Evolutionary conservation across 495 filamentous ascomycete genomes (phyloP), one percentile per base, ranked within the genome.

Genomic region (Beverwykella pulmonaria): DNA sequence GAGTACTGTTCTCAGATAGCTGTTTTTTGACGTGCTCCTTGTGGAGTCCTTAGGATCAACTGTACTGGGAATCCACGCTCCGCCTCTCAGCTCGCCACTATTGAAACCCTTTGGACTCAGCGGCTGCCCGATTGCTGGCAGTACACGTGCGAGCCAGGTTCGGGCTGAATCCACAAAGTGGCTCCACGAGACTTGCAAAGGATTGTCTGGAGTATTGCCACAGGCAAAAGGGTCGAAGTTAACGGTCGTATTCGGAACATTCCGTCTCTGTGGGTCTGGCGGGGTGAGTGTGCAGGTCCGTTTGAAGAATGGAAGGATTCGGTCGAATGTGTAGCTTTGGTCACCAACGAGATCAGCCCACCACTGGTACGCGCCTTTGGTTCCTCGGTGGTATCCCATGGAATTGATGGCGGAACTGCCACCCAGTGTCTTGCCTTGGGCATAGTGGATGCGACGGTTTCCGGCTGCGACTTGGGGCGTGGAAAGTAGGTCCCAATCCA

Each of bases 311-410:
- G 83, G 83, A 0, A 86, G 74, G 0, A 85, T 59, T 7, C 81
- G 76, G 9, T 84, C 77, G 30, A 77, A 89, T 2, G 74, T 75
- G 65, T 84, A 90, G 56, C 75, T 80, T 1, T 78, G 52, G 65
- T 89, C 87, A 41, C 81, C 79, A 6, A 88, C 84, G 0, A 54
- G 41, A 27, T 84, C 79, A 0, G 86, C 86, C 86, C 86, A 89
- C 63, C 74, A 67, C 14, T 84, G 72, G 65, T 80, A 81, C 0
- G 82, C 72, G 0, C 75, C 79, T 5, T 58, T 67, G 0, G 78
- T 81, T 0, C 74, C 75, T 3, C 82, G 65, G 17, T 77, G 69
- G 59, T 72, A 76, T 17, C 46, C 26, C 59, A 75, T 63, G 29
- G 53, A 63, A 46, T 74, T 74, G 12, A 59, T 46, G 8, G 68